Conservation (phyloP, 2,329 filamentous ascomycete species). For the Diaporthe caulivora region DNA sequence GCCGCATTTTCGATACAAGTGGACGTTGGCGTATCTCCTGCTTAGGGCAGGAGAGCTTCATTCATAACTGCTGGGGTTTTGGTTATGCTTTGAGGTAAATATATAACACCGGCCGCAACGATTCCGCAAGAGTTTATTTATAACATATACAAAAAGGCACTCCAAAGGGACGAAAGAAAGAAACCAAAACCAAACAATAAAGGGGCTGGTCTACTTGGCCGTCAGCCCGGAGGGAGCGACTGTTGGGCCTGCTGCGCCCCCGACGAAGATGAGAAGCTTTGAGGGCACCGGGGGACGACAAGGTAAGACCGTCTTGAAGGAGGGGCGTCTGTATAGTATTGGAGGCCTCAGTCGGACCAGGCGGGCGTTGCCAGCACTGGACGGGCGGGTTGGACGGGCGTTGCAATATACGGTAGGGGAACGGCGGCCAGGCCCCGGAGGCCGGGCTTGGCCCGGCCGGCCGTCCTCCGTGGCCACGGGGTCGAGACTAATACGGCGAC, state of each 20-base stretch:
- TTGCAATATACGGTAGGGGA: neutral
- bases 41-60: neutral
- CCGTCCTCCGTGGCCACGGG: no score
- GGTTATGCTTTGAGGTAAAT: neutral
- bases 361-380: neutral
- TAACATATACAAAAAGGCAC: neutral
- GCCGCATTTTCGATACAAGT: neutral
- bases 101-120: neutral
- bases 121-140: neutral
- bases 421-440: no score
- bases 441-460: no score
- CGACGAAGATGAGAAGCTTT: neutral
- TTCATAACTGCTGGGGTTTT: neutral
- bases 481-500: no score
- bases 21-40: neutral
- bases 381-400: neutral
- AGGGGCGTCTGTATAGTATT: neutral
- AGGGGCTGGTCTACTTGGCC: neutral
- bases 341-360: neutral
- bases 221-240: neutral
- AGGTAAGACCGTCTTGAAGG: neutral
- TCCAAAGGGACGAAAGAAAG: neutral
- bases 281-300: neutral
- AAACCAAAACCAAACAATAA: neutral
- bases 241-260: neutral